These are phyloP conservation scores for Capsicum chinense DNA, from an alignment of 257 asterid genomes.

Conservation along the genomic window DNA sequence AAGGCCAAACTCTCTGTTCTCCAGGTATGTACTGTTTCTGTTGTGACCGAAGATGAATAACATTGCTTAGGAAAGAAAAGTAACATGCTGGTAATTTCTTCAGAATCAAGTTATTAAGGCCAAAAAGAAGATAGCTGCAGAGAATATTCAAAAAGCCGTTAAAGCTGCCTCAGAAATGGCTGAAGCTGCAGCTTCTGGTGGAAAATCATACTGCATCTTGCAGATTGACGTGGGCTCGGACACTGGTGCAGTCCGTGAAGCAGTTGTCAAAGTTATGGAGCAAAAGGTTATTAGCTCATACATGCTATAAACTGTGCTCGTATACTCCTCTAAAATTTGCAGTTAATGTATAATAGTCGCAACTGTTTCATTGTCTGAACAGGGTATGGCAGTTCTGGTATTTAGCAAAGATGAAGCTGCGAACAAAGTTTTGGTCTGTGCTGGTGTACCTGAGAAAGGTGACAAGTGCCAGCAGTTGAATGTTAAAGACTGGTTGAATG, in stretches of 20 bases:
- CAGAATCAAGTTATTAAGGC: constrained; percentile 80
- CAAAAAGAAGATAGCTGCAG: constrained; percentile 86
- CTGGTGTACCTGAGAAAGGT: constrained; percentile 89
- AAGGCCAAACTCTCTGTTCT: constrained; percentile 73
- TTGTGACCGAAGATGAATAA: not conserved
- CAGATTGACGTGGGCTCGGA: constrained; percentile 82
- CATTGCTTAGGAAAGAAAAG: constrained; percentile 11
- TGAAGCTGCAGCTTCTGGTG: constrained; percentile 70
- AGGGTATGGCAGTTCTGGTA: constrained; percentile 90
- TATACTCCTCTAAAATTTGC: not conserved
- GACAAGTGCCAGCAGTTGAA: constrained; percentile 64
- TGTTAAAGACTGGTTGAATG: constrained; percentile 79
- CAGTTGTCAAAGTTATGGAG: constrained; percentile 92
- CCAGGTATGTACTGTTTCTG: constrained; percentile 58
- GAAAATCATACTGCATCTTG: constrained; percentile 77
- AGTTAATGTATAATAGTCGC: not conserved
- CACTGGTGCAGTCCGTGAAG: constrained; percentile 97
- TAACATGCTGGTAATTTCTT: constrained; percentile 17
- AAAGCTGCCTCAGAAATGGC: constrained; percentile 66
- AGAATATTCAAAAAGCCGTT: constrained; percentile 77
- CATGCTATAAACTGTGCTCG: not conserved
- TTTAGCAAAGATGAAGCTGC: constrained; percentile 70
- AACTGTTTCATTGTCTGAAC: constrained; percentile 31
- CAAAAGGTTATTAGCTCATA: constrained; percentile 59
- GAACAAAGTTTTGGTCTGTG: constrained; percentile 89